These are phyloP conservation scores for Clonostachys rosea DNA, from an alignment of 2,329 filamentous ascomycete genomes.

Conservation along the genomic window DNA sequence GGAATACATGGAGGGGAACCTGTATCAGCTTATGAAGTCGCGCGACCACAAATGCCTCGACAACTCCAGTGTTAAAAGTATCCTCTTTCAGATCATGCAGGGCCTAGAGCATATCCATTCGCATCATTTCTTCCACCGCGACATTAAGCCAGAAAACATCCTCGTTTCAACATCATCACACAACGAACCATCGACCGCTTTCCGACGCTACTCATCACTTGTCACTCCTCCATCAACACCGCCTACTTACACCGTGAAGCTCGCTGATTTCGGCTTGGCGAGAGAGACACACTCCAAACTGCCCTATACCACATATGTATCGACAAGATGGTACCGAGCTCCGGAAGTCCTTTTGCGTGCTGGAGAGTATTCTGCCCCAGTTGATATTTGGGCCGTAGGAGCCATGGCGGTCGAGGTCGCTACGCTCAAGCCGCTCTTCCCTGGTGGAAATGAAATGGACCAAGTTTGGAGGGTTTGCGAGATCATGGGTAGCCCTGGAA, in stretches of 20 bases:
- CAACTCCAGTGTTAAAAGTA: conserved; percentile 90
- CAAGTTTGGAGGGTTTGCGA: conserved; percentile 99
- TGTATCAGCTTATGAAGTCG: conserved; percentile 98
- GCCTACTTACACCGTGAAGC: conserved; percentile 92
- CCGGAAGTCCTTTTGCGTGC: conserved; percentile 91
- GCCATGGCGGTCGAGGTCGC: conserved; percentile 99
- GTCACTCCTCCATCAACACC: conserved; percentile 95
- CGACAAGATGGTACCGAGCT: conserved; percentile 95
- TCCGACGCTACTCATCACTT: conserved; percentile 87
- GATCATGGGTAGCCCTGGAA: conserved; percentile 97
- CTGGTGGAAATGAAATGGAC: conserved; percentile 95
- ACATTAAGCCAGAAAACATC: conserved; percentile 88
- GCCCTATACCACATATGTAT: conserved; percentile 97
- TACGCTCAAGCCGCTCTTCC: conserved; percentile 93
- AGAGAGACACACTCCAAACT: conserved; percentile 94
- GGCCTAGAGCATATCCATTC: conserved; percentile 97
- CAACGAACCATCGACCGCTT: conserved; percentile 77
- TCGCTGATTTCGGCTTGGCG: conserved; percentile 97
- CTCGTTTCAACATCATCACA: conserved; percentile 87
- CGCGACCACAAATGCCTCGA: conserved; percentile 93
- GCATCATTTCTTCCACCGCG: conserved; percentile 95
- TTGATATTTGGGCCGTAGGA: conserved; percentile 97
- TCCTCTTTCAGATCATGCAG: conserved; percentile 93
- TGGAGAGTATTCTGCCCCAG: conserved; percentile 93
- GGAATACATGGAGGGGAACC: conserved; percentile 99